Evolutionary conservation across 441 rosid species (phyloP), one percentile per base, ranked within the genome.

Genomic region (Codiaeum variegatum): DNA sequence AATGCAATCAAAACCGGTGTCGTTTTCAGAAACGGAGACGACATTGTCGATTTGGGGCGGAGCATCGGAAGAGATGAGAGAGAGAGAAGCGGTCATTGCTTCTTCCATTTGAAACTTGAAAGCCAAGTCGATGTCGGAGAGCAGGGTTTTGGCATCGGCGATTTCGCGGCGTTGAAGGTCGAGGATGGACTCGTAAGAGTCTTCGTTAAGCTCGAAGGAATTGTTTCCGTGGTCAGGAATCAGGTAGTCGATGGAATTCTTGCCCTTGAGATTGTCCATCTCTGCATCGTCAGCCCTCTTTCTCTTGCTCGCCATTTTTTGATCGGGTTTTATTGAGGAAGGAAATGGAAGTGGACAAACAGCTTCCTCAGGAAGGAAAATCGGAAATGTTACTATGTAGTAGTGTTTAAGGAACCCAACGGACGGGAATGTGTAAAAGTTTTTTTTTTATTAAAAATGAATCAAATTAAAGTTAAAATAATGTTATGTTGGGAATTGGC

Each of bases 21-120:
- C 58, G 18, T 16, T 19, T 46, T 66, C 26, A 11, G 38, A 23
- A 18, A 16, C 52, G 1, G 32, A 42, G 26, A 58, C 31, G 51
- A 66, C 74, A 46, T 72, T 19, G 28, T 1, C 78, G 52, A 31
- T n/a, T 49, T 23, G 31, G 0, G 78, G 67, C 0, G 78, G 75
- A 0, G 82, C 78, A 40, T 55, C 4, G 11, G 63, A 79, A 34
- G 83, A 56, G 76, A 28, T 68, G 44, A 51, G 74, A n/a, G 82
- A 68, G 67, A 85, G 85, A 42, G 96, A 88, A 49, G 92, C 88
- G 69, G 80, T 26, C 6, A 85, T 74, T 0, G 88, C 85, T 65
- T 89, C 91, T 71, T 86, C 70, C 79, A 87, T 71, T 77, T 88
- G 92, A 75, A 89, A 84, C 1, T 75, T 73, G 84, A 73, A 87